Evolutionary conservation across 805 yeast species (phyloP).

Genomic region (Yamadazyma tumulicola): DNA sequence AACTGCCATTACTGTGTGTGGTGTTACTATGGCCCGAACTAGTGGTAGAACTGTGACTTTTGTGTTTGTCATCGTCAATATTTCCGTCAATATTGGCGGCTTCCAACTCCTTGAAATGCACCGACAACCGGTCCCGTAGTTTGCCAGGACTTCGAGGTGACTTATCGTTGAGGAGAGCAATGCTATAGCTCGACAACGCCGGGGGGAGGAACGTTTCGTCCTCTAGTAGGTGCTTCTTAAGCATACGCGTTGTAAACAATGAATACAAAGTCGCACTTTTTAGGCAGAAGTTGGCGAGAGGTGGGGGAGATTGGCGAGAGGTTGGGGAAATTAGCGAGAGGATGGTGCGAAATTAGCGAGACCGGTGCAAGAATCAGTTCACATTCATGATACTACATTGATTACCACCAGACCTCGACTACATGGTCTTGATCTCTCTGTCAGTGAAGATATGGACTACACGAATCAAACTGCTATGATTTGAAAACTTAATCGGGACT

Average conservation of each 20-base stretch:
- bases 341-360: too few species aligned
- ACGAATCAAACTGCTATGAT: too few species aligned
- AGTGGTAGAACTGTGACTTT: background rate
- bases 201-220: constrained; percentile 59
- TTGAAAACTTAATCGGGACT: too few species aligned
- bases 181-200: constrained; percentile 54
- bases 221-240: constrained; percentile 21
- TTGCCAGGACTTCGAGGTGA: too few species aligned
- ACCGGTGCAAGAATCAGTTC: too few species aligned
- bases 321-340: too few species aligned
- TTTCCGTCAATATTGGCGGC: background rate
- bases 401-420: too few species aligned
- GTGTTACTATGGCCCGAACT: background rate
- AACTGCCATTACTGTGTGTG: background rate
- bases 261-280: background rate
- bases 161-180: constrained; percentile 46
- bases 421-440: too few species aligned
- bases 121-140: constrained; percentile 29
- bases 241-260: constrained; percentile 4
- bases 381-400: too few species aligned
- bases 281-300: too few species aligned
- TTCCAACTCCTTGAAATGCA: constrained; percentile 23
- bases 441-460: too few species aligned
- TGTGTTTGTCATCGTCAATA: background rate
- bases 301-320: too few species aligned